Evolutionary conservation across 1,139 yeast species (phyloP).

Genomic region (Candida gigantensis): DNA sequence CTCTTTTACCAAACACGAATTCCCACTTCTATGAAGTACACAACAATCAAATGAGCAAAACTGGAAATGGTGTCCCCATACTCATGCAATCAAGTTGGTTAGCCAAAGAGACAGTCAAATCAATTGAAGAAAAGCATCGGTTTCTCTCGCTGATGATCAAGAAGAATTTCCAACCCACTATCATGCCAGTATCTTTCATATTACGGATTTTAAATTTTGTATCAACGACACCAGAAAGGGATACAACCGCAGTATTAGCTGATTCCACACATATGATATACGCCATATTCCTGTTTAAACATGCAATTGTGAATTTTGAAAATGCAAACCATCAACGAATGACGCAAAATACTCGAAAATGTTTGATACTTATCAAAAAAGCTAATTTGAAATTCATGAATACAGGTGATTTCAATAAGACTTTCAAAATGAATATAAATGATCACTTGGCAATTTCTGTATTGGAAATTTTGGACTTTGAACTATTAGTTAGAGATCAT

Average conservation of each 20-base stretch:
- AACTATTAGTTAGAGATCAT: slow-evolving; percentile 33
- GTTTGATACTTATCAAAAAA: slow-evolving; percentile 24
- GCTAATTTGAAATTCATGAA: slow-evolving; percentile 29
- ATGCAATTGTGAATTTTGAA: slow-evolving; percentile 34
- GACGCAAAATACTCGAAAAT: slow-evolving; percentile 30
- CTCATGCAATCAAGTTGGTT: slow-evolving; percentile 29
- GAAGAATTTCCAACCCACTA: slow-evolving; percentile 19
- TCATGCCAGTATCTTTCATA: slow-evolving; percentile 24
- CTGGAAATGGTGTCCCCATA: slow-evolving; percentile 23
- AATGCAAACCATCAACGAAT: slow-evolving; percentile 26
- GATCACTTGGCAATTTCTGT: slow-evolving; percentile 20
- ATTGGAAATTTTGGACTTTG: slow-evolving; percentile 28
- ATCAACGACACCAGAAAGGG: slow-evolving; percentile 19
- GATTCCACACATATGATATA: slow-evolving; percentile 34
- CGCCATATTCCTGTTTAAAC: slow-evolving; percentile 29
- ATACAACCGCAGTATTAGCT: slow-evolving; percentile 30
- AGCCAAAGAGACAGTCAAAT: slow-evolving; percentile 13
- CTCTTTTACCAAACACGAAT: too few species aligned
- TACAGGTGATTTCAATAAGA: slow-evolving; percentile 14
- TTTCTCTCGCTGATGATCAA: slow-evolving; percentile 18
- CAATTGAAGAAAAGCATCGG: slow-evolving; percentile 9
- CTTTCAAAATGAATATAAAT: slow-evolving; percentile 15
- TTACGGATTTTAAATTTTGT: slow-evolving; percentile 30
- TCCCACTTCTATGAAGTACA: too few species aligned
- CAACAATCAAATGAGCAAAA: too few species aligned